Evolutionary conservation across 768 basidiomycete genomes (phyloP).

Genomic region (Omphalotus guepiniiformis): DNA sequence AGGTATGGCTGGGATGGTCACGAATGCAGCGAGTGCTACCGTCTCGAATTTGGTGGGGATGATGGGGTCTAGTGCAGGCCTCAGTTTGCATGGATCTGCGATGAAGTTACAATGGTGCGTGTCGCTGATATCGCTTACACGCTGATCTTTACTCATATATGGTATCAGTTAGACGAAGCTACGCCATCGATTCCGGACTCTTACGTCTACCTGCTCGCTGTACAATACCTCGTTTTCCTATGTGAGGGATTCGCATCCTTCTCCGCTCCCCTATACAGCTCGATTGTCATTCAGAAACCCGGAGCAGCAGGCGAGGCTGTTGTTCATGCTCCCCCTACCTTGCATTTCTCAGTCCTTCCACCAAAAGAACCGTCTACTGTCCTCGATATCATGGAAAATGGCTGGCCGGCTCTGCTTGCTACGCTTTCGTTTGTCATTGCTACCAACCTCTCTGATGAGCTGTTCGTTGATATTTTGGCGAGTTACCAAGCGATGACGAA

Average conservation of each 20-base stretch:
- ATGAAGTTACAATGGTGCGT: constrained; percentile 94
- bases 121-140: too few species aligned
- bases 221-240: constrained; percentile 83
- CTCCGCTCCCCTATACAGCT: constrained; percentile 70
- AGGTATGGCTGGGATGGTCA: constrained; percentile 75
- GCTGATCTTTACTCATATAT: constrained; percentile 56
- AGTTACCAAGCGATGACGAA: constrained; percentile 83
- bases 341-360: constrained; percentile 57
- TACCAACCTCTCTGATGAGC: constrained; percentile 87
- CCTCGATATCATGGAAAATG: constrained; percentile 75
- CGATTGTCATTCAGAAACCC: constrained; percentile 63
- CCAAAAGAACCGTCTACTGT: constrained; percentile 51
- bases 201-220: constrained; percentile 87
- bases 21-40: constrained; percentile 80
- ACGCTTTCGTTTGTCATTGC: constrained; percentile 85
- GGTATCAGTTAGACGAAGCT: constrained; percentile 96
- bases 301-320: constrained; percentile 58
- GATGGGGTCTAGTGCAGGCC: constrained; percentile 68
- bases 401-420: constrained; percentile 92
- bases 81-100: constrained; percentile 70
- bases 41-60: constrained; percentile 84
- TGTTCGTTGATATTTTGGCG: constrained; percentile 83
- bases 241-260: constrained; percentile 82
- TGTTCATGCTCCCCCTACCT: constrained; percentile 67
- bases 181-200: constrained; percentile 90